Evolutionary conservation across 805 yeast species (phyloP).

Genomic region (Babjeviella inositovora): DNA sequence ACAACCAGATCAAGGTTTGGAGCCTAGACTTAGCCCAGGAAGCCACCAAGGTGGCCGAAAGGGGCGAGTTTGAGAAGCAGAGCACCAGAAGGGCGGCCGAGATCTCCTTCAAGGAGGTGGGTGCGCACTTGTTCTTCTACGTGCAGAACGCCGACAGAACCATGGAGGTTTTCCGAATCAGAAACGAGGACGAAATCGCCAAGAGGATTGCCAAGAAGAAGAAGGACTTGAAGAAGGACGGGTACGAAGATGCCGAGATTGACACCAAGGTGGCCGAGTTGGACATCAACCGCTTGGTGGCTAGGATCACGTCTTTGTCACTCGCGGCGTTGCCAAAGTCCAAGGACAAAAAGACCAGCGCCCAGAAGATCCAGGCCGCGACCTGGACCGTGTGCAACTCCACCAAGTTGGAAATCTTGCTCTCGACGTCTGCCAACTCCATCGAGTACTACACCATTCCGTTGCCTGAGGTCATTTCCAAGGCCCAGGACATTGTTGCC

Average conservation of each 20-base stretch:
- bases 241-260: constrained; percentile 42
- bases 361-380: constrained; percentile 45
- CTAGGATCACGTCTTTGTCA: too few species aligned
- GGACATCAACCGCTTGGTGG: constrained; percentile 2
- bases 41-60: constrained; percentile 35
- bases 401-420: constrained; percentile 36
- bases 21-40: constrained; percentile 34
- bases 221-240: constrained; percentile 64
- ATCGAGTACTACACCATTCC: constrained; percentile 50
- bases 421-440: constrained; percentile 59
- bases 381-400: constrained; percentile 40
- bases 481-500: constrained; percentile 21
- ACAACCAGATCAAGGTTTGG: constrained; percentile 80
- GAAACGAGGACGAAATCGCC: constrained; percentile 61
- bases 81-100: constrained; percentile 58
- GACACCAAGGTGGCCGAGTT: constrained; percentile 22
- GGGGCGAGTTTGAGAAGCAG: constrained; percentile 59
- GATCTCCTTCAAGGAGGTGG: constrained; percentile 28
- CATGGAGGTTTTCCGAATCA: constrained; percentile 62
- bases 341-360: constrained; percentile 1
- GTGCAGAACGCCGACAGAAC: constrained; percentile 73
- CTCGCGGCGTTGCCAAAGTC: constrained; percentile 1
- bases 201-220: constrained; percentile 68
- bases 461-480: constrained; percentile 31
- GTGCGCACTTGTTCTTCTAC: constrained; percentile 33